phyloP scores from a whole-genome alignment of 495 filamentous ascomycete species.

The Neurospora sp. region DNA sequence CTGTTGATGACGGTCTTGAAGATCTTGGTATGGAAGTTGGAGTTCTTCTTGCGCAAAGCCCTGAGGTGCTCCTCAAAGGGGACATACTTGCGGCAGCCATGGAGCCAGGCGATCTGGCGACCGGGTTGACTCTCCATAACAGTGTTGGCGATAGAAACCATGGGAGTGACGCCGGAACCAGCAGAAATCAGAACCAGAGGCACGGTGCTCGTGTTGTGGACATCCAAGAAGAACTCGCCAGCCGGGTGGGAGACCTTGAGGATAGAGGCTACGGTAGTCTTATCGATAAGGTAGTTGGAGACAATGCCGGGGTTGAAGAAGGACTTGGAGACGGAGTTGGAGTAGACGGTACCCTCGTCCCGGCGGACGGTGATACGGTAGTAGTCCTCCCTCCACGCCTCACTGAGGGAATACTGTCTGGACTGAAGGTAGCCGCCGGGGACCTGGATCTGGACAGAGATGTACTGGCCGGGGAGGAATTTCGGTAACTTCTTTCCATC shows the following conservation, averaged over 20 bases:
- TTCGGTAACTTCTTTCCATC: slow-evolving; percentile 49
- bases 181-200: slow-evolving; percentile 61
- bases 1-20: slow-evolving; percentile 33
- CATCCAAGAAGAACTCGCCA: slow-evolving; percentile 59
- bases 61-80: slow-evolving; percentile 46
- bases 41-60: slow-evolving; percentile 24
- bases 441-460: slow-evolving; percentile 49
- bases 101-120: slow-evolving; percentile 51
- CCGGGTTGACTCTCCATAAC: slow-evolving; percentile 31
- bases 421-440: slow-evolving; percentile 49
- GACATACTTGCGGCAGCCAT: slow-evolving; percentile 42
- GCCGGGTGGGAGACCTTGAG: slow-evolving; percentile 56
- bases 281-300: slow-evolving; percentile 59
- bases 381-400: slow-evolving; percentile 44
- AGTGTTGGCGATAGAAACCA: slow-evolving; percentile 58
- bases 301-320: slow-evolving; percentile 49
- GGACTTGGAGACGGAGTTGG: slow-evolving; percentile 29
- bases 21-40: slow-evolving; percentile 26
- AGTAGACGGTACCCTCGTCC: slow-evolving; percentile 41
- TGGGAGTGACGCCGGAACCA: slow-evolving; percentile 59
- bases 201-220: slow-evolving; percentile 22
- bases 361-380: slow-evolving; percentile 66
- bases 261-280: slow-evolving; percentile 46
- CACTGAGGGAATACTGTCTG: slow-evolving; percentile 67
- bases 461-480: slow-evolving; percentile 61